phyloP scores from a whole-genome alignment of 2,329 filamentous ascomycete genomes.

The Sporothrix pallida region DNA sequence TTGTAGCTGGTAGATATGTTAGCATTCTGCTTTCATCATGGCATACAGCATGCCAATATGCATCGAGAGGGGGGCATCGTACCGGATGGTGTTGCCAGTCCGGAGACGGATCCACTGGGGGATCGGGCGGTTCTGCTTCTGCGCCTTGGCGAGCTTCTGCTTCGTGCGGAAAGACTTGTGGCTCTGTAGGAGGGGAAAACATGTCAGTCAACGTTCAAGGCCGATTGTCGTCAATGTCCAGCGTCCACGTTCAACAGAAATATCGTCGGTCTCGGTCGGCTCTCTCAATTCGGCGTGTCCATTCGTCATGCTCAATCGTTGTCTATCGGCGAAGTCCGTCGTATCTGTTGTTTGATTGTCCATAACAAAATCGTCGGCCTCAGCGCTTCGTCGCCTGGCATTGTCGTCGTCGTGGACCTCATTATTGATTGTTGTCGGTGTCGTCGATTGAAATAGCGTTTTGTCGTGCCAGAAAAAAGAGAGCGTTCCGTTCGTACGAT shows the following conservation, averaged over 20 bases:
- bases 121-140: constrained; percentile 99
- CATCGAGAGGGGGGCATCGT: constrained; percentile 53
- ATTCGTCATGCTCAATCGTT: not conserved
- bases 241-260: not conserved
- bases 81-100: constrained; percentile 99
- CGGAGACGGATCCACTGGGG: constrained; percentile 99
- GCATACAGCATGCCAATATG: not conserved
- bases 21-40: not conserved
- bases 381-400: not conserved
- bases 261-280: constrained; percentile 11
- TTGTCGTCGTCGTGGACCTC: not conserved
- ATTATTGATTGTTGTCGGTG: not conserved
- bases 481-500: constrained; percentile 17
- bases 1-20: constrained; percentile 77
- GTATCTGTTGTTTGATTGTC: too few species aligned
- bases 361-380: not conserved
- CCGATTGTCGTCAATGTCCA: constrained; percentile 33
- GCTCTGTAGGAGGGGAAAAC: constrained; percentile 65
- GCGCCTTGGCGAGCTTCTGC: constrained; percentile 99
- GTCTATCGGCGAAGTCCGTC: not conserved
- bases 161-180: constrained; percentile 99
- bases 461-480: constrained; percentile 12
- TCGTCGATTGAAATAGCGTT: not conserved
- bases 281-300: not conserved
- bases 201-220: constrained; percentile 19